These are phyloP conservation scores for Colletotrichum sp. DNA, from an alignment of 2,329 filamentous ascomycete genomes.

Conservation along the genomic window DNA sequence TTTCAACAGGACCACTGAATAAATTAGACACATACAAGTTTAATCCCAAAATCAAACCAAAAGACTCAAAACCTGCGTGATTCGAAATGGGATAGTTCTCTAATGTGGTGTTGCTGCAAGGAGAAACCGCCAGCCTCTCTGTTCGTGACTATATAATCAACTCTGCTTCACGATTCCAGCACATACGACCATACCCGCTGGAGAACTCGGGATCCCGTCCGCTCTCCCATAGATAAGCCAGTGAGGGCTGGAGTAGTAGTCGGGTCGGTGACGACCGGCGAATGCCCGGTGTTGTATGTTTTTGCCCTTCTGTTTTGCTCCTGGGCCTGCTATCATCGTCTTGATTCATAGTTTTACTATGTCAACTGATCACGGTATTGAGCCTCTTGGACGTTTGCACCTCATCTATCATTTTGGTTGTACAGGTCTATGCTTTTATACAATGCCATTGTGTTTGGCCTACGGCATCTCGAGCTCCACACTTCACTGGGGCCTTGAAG, in stretches of 20 bases:
- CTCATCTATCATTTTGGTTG: neutral
- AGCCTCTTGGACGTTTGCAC: neutral
- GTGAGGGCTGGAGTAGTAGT: conserved; percentile 12
- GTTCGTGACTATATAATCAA: neutral
- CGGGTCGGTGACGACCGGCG: conserved; percentile 7
- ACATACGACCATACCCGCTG: conserved; percentile 17
- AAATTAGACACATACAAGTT: neutral
- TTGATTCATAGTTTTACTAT: neutral
- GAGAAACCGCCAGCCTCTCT: neutral
- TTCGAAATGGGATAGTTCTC: neutral
- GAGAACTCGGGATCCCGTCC: conserved; percentile 19
- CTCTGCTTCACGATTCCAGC: accelerated
- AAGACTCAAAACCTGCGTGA: accelerated
- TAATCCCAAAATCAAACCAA: accelerated
- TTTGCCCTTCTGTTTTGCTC: neutral
- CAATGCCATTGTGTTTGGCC: neutral
- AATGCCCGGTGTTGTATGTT: neutral
- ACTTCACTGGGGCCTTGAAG: neutral
- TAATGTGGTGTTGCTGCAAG: neutral
- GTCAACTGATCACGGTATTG: neutral
- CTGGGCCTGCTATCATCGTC: neutral
- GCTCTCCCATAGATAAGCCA: conserved; percentile 18
- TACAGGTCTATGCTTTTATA: neutral
- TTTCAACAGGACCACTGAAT: neutral
- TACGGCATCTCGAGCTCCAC: neutral